Evolutionary conservation across 2,329 filamentous ascomycete genomes (phyloP).

Genomic region (Didymella pinodella): DNA sequence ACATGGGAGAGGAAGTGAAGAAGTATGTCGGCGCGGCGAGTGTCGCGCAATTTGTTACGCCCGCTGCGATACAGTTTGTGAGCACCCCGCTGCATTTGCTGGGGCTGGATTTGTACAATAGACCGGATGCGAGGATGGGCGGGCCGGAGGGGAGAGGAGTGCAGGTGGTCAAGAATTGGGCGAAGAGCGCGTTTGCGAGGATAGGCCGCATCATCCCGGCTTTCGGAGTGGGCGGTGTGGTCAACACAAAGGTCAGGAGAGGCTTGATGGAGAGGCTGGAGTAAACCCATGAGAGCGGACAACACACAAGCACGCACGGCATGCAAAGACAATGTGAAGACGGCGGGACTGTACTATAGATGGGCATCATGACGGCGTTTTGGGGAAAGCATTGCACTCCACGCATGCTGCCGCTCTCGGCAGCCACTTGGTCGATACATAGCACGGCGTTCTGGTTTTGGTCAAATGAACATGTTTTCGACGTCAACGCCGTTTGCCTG

Average conservation of each 20-base stretch:
- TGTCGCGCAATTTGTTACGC: slow-evolving; percentile 80
- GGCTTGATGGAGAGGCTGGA: slow-evolving; percentile 66
- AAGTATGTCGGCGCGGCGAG: slow-evolving; percentile 59
- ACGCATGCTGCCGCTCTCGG: neutral
- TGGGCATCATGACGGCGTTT: neutral
- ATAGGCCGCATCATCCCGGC: slow-evolving; percentile 88
- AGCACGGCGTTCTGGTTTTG: neutral
- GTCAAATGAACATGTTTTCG: neutral
- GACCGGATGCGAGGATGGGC: slow-evolving; percentile 59
- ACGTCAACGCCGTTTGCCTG: neutral
- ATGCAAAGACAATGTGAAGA: neutral
- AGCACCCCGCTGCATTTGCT: slow-evolving; percentile 86
- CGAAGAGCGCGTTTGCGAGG: slow-evolving; percentile 74
- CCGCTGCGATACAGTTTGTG: slow-evolving; percentile 78
- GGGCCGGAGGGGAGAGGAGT: slow-evolving; percentile 67
- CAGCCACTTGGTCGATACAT: neutral
- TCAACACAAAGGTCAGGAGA: slow-evolving; percentile 76
- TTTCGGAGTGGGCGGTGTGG: slow-evolving; percentile 86
- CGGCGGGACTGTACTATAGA: neutral
- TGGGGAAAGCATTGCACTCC: neutral
- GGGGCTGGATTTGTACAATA: slow-evolving; percentile 86
- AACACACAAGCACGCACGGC: neutral
- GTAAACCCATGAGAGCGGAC: neutral
- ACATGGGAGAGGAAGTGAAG: slow-evolving; percentile 55
- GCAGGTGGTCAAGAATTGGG: slow-evolving; percentile 78